Percentiles rank a stretch among this genome's conserved stretches.
Evolutionary conservation across 495 filamentous ascomycete genomes (phyloP).

Genomic region (Xylaria bambusicola): DNA sequence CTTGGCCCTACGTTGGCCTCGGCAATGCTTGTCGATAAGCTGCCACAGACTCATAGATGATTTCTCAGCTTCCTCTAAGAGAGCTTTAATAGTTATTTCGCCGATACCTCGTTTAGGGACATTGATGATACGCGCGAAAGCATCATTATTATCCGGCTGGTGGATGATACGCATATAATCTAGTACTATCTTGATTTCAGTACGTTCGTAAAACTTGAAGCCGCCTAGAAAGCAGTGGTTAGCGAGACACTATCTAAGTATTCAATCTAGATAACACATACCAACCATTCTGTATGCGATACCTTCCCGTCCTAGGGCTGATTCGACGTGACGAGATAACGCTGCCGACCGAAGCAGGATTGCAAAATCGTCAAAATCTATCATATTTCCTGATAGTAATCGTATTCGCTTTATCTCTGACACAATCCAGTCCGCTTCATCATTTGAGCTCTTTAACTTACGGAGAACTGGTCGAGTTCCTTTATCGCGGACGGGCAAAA

Average conservation of each 20-base stretch:
- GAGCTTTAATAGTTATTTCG: constrained; percentile 70
- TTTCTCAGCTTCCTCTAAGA: constrained; percentile 75
- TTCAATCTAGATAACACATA: constrained; percentile 24
- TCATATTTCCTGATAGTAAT: constrained; percentile 68
- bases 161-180: constrained; percentile 88
- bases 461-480: constrained; percentile 85
- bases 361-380: constrained; percentile 78
- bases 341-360: constrained; percentile 83
- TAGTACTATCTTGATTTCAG: constrained; percentile 84
- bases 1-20: constrained; percentile 65
- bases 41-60: constrained; percentile 73
- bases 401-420: constrained; percentile 75
- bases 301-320: constrained; percentile 78
- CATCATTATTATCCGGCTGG: constrained; percentile 87
- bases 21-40: constrained; percentile 66
- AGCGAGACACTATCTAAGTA: neutral
- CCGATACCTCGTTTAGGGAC: constrained; percentile 80
- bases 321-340: constrained; percentile 83
- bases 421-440: constrained; percentile 87
- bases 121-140: constrained; percentile 83
- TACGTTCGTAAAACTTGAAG: constrained; percentile 86
- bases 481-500: constrained; percentile 78
- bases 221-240: constrained; percentile 49
- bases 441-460: constrained; percentile 67
- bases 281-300: constrained; percentile 95